phyloP scores from a whole-genome alignment of 2,329 filamentous ascomycete genomes.

The Trichoderma pleuroti region DNA sequence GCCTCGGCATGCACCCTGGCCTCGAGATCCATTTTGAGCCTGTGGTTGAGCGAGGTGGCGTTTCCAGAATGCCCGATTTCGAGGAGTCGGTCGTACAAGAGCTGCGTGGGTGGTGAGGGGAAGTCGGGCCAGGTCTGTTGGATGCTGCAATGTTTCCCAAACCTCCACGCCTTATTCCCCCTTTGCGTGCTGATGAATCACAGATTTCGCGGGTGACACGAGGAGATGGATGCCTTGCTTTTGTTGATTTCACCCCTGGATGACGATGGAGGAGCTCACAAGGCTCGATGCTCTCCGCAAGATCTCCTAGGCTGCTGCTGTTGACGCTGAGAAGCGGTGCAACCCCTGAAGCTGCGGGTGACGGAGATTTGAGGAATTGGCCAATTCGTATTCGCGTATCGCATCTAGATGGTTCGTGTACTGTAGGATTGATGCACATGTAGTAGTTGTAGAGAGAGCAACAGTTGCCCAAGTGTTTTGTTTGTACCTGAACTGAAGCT shows the following conservation, averaged over 20 bases:
- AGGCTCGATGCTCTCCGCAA: neutral
- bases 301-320: neutral
- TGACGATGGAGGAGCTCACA: neutral
- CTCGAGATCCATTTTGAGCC: conserved; percentile 29
- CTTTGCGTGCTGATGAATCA: neutral
- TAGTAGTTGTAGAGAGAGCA: neutral
- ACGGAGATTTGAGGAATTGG: neutral
- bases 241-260: neutral
- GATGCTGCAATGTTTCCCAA: neutral
- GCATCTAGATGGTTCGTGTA: neutral
- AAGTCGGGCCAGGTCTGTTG: neutral
- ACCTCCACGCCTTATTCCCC: neutral
- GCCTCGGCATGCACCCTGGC: conserved; percentile 32
- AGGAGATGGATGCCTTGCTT: neutral
- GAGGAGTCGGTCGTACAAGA: conserved; percentile 24
- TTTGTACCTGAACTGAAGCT: neutral
- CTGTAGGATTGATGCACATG: neutral
- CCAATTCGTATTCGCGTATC: conserved; percentile 1
- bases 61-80: conserved; percentile 15
- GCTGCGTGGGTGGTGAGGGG: neutral
- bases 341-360: neutral
- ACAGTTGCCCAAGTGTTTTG: neutral
- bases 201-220: neutral
- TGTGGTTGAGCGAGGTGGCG: conserved; percentile 34
- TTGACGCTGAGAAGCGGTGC: neutral